Conservation (phyloP, 2,329 filamentous ascomycete genomes). For the Simplicillium sp. region DNA sequence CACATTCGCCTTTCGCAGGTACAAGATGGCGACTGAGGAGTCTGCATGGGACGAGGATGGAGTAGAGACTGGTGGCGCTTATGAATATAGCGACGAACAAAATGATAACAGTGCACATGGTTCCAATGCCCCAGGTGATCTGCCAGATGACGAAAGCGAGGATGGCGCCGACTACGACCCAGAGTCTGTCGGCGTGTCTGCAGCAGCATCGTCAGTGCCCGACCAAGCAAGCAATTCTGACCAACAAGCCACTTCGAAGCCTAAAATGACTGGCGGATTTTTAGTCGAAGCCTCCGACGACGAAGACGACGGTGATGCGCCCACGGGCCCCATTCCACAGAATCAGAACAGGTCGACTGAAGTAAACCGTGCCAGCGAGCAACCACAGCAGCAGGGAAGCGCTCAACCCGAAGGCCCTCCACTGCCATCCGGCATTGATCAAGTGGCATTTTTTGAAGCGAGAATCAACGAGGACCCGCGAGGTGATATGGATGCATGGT, state of each 20-base stretch:
- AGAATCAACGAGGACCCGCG: conserved; percentile 86
- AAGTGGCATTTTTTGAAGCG: conserved; percentile 74
- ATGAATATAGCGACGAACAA: conserved; percentile 45
- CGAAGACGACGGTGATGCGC: conserved; percentile 5
- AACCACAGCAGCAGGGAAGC: conserved; percentile 9
- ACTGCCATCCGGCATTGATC: conserved; percentile 46
- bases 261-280: conserved; percentile 50
- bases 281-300: conserved; percentile 51
- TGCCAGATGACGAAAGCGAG: conserved; percentile 36
- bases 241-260: conserved; percentile 31
- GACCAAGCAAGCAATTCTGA: background rate
- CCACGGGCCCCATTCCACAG: background rate
- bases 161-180: conserved; percentile 50
- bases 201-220: conserved; percentile 15
- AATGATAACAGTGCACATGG: conserved; percentile 38
- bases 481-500: conserved; percentile 88
- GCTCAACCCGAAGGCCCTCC: conserved; percentile 18
- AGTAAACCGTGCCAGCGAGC: conserved; percentile 1
- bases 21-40: conserved; percentile 28
- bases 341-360: conserved; percentile 5
- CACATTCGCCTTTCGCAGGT: background rate
- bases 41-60: conserved; percentile 43
- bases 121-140: conserved; percentile 39
- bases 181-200: conserved; percentile 39
- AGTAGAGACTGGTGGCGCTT: conserved; percentile 46